Percentiles rank a stretch among this genome's conserved stretches.
These are phyloP conservation scores for Aspergillus avenaceus DNA, from an alignment of 495 filamentous ascomycete species.

Conservation along the genomic window DNA sequence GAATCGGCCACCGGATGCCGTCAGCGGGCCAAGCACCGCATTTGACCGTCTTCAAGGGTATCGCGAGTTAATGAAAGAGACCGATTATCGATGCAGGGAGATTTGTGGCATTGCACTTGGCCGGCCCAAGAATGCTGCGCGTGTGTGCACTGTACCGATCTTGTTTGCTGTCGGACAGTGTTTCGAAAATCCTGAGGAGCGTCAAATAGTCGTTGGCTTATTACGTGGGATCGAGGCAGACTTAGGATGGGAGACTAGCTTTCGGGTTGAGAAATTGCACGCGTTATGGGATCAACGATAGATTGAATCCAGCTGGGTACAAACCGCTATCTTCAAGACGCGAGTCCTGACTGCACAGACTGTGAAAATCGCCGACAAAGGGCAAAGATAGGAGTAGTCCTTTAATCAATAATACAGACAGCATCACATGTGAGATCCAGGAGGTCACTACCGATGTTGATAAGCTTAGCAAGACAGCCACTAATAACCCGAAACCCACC, in stretches of 20 bases:
- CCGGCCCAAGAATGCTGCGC: conserved; percentile 31
- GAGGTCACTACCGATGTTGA: too few relatives aligned
- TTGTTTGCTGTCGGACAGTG: conserved; percentile 39
- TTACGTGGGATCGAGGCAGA: conserved; percentile 36
- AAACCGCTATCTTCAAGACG: too few relatives aligned
- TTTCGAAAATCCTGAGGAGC: conserved; percentile 29
- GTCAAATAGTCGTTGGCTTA: conserved; percentile 33
- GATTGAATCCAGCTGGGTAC: too few relatives aligned
- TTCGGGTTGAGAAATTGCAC: conserved; percentile 29
- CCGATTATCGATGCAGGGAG: conserved; percentile 37
- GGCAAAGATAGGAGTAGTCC: too few relatives aligned
- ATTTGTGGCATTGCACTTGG: conserved; percentile 37
- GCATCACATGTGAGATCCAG: too few relatives aligned
- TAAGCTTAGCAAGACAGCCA: too few relatives aligned
- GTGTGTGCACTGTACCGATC: conserved; percentile 34
- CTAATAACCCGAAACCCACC: too few relatives aligned
- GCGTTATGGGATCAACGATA: conserved; percentile 24
- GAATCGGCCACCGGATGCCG: conserved; percentile 32
- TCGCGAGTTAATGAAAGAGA: conserved; percentile 40
- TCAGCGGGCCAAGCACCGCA: conserved; percentile 33
- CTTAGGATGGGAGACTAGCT: conserved; percentile 35
- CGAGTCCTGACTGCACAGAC: too few relatives aligned
- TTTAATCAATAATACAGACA: too few relatives aligned
- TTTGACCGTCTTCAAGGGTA: conserved; percentile 40
- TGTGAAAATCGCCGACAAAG: too few relatives aligned